Conservation (phyloP, 108 stramenopile species). For the Nitzschia sp. region DNA sequence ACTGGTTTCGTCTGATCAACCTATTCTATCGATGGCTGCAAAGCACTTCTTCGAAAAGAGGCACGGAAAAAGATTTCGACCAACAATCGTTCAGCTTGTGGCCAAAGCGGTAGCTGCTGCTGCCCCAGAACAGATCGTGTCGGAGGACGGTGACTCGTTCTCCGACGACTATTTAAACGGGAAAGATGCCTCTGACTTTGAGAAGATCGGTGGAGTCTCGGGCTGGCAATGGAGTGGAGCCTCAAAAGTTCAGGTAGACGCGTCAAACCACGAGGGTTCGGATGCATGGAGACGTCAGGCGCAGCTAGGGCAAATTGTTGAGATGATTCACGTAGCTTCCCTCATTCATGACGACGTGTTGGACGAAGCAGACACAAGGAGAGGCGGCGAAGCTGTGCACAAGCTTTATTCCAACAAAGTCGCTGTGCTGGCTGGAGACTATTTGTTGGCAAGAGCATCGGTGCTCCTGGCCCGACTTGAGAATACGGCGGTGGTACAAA, state of each 20-base stretch:
- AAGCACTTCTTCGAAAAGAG: slow-evolving; percentile 97
- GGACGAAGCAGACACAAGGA: slow-evolving; percentile 95
- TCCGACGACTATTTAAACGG: slow-evolving; percentile 8
- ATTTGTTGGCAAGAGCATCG: slow-evolving; percentile 92
- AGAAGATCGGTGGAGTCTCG: slow-evolving; percentile 37
- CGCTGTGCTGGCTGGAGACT: slow-evolving; percentile 98
- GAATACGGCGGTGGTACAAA: slow-evolving; percentile 95
- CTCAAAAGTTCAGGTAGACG: slow-evolving; percentile 67
- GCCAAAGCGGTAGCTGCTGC: slow-evolving; percentile 86
- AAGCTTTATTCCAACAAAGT: slow-evolving; percentile 99
- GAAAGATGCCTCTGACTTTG: slow-evolving; percentile 17
- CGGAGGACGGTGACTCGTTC: slow-evolving; percentile 7
- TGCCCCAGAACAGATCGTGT: slow-evolving; percentile 48
- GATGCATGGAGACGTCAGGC: slow-evolving; percentile 87
- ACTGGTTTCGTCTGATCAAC: slow-evolving; percentile 95
- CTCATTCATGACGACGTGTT: slow-evolving; percentile 98
- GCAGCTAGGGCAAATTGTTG: slow-evolving; percentile 95
- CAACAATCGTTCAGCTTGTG: slow-evolving; percentile 94
- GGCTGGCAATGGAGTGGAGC: slow-evolving; percentile 82
- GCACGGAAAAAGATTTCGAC: slow-evolving; percentile 96
- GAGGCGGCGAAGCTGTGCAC: slow-evolving; percentile 96
- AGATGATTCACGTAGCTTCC: slow-evolving; percentile 98
- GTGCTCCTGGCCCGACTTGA: slow-evolving; percentile 90
- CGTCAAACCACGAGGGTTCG: slow-evolving; percentile 78
- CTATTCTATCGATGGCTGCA: slow-evolving; percentile 96